These are phyloP conservation scores for Diaporthe citrichinensis DNA, from an alignment of 2,329 filamentous ascomycete species.

Conservation along the genomic window DNA sequence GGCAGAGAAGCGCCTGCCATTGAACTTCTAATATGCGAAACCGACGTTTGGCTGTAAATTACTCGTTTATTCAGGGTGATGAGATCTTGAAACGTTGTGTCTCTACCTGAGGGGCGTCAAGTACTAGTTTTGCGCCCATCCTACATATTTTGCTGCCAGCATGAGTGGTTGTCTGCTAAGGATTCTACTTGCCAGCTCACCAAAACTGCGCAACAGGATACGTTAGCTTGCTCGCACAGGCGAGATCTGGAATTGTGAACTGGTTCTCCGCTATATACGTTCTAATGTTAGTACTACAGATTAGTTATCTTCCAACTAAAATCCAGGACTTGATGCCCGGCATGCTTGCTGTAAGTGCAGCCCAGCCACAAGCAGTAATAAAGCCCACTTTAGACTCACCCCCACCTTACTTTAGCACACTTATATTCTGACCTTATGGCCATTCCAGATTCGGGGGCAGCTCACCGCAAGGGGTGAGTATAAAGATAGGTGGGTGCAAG, in stretches of 20 bases:
- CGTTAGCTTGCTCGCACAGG: background rate
- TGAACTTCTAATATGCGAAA: background rate
- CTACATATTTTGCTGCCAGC: background rate
- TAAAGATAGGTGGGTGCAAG: background rate
- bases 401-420: no score
- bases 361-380: no score
- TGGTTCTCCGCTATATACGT: constrained; percentile 61
- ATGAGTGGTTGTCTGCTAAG: background rate
- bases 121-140: background rate
- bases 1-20: background rate
- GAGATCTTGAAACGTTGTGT: background rate
- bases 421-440: no score
- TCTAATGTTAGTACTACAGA: background rate
- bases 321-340: no score
- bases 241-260: background rate
- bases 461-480: no score
- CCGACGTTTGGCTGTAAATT: background rate
- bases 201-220: background rate
- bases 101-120: background rate
- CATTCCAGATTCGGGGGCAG: no score
- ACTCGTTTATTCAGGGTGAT: background rate
- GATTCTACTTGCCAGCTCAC: background rate
- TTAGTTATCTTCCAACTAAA: background rate
- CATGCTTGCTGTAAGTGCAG: no score
- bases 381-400: no score